A percentile compares a stretch with the other conserved stretches of the same genome.
Conservation (phyloP, 306 rosid species). For the Elaeagnus macrophylla region DNA sequence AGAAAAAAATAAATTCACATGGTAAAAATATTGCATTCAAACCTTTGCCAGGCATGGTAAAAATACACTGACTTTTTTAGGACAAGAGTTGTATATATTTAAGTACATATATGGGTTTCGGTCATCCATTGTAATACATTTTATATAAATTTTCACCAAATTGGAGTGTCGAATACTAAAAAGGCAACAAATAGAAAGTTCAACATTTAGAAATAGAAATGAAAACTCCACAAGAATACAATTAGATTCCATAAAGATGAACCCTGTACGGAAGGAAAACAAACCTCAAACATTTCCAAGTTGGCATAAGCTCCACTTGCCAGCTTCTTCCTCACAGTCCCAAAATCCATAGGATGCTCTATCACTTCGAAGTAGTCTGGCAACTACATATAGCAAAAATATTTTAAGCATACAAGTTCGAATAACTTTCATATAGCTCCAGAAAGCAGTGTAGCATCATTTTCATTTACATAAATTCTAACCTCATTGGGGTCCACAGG, state of each 20-base stretch:
- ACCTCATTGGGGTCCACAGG: conserved; percentile 71
- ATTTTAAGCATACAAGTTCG: not conserved
- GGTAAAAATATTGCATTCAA: too few relatives aligned
- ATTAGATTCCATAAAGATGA: conserved; percentile 7
- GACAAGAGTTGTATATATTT: too few relatives aligned
- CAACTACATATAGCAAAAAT: conserved; percentile 31
- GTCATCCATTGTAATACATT: too few relatives aligned
- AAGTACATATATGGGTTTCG: too few relatives aligned
- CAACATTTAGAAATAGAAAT: too few relatives aligned
- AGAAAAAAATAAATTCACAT: too few relatives aligned
- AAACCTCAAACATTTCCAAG: conserved; percentile 62
- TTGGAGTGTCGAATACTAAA: too few relatives aligned
- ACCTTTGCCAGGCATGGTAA: too few relatives aligned
- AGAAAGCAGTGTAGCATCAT: conserved; percentile 13
- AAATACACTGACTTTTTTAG: too few relatives aligned
- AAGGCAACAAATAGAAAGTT: too few relatives aligned
- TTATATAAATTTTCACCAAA: too few relatives aligned
- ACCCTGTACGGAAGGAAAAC: not conserved
- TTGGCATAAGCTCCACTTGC: conserved; percentile 32
- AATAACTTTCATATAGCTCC: conserved; percentile 9
- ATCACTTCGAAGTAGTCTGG: conserved; percentile 64
- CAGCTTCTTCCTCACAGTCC: conserved; percentile 52
- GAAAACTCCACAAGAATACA: not conserved
- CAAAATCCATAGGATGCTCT: conserved; percentile 60
- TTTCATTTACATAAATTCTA: conserved; percentile 23